phyloP scores from a whole-genome alignment of 495 filamentous ascomycete species.

The Jackrogersella multiformis region DNA sequence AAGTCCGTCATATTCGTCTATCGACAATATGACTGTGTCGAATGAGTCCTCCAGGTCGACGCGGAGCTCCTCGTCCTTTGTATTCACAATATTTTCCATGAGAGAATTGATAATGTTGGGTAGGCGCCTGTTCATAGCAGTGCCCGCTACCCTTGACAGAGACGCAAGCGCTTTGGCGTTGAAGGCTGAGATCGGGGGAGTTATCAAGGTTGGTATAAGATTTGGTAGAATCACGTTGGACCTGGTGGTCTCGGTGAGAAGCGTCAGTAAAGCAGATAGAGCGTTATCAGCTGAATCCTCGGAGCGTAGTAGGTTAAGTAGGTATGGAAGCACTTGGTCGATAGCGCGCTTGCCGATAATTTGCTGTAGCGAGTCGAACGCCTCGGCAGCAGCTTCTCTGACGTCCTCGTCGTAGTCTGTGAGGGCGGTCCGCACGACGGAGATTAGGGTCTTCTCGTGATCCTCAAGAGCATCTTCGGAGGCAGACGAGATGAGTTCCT shows the following conservation, averaged over 20 bases:
- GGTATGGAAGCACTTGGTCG: constrained; percentile 92
- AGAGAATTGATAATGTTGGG: constrained; percentile 89
- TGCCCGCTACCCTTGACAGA: constrained; percentile 85
- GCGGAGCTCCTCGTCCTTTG: constrained; percentile 77
- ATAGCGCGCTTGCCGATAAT: constrained; percentile 92
- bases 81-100: constrained; percentile 87
- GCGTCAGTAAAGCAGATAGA: constrained; percentile 86
- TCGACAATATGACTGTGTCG: constrained; percentile 86
- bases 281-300: constrained; percentile 92
- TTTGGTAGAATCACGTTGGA: constrained; percentile 97
- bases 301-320: constrained; percentile 84
- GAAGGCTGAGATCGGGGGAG: constrained; percentile 90
- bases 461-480: constrained; percentile 89
- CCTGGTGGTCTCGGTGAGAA: constrained; percentile 90
- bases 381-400: constrained; percentile 94
- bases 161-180: constrained; percentile 94
- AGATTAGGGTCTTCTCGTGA: constrained; percentile 93
- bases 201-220: constrained; percentile 89
- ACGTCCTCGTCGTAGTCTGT: constrained; percentile 91
- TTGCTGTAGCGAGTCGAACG: constrained; percentile 93
- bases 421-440: constrained; percentile 90
- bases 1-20: constrained; percentile 95
- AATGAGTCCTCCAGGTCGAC: constrained; percentile 80
- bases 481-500: constrained; percentile 92
- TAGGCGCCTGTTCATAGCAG: constrained; percentile 87